phyloP scores from a whole-genome alignment of 495 filamentous ascomycete genomes.

The Letharia columbiana region DNA sequence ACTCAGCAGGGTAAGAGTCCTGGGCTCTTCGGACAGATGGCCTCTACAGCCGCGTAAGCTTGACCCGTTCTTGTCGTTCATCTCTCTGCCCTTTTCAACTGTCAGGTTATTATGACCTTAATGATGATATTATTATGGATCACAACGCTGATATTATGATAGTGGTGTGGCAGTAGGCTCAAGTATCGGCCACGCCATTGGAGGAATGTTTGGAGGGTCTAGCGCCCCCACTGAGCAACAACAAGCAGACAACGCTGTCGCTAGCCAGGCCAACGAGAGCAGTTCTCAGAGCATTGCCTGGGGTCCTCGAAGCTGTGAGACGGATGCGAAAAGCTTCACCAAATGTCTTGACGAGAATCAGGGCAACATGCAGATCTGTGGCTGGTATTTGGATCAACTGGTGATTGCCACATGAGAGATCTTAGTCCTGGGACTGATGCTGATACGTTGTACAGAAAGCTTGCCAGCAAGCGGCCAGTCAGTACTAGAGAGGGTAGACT shows the following conservation, averaged over 20 bases:
- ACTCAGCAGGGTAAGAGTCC: slow-evolving; percentile 45
- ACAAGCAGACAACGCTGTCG: slow-evolving; percentile 35
- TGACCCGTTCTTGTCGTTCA: not conserved
- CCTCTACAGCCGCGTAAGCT: slow-evolving; percentile 73
- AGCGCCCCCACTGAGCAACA: slow-evolving; percentile 50
- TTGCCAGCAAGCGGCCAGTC: slow-evolving; percentile 81
- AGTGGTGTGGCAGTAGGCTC: slow-evolving; percentile 95
- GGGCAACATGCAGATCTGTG: slow-evolving; percentile 90
- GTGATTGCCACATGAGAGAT: slow-evolving; percentile 31
- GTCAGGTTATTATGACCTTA: not conserved
- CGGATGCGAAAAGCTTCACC: slow-evolving; percentile 76
- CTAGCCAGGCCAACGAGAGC: slow-evolving; percentile 35
- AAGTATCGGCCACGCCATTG: slow-evolving; percentile 88
- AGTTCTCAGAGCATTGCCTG: slow-evolving; percentile 46
- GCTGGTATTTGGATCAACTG: slow-evolving; percentile 96
- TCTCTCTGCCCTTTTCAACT: slow-evolving; percentile 8
- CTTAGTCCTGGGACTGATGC: slow-evolving; percentile 12
- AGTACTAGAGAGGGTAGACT: slow-evolving; percentile 50
- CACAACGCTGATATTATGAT: slow-evolving; percentile 22
- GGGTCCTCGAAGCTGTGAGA: slow-evolving; percentile 56
- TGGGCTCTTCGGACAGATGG: slow-evolving; percentile 79
- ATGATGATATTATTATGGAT: slow-evolving; percentile 14
- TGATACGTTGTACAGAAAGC: slow-evolving; percentile 56
- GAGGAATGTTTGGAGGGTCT: slow-evolving; percentile 66
- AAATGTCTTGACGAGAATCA: slow-evolving; percentile 90